These are phyloP conservation scores for Albatrellus sp. DNA, from an alignment of 1,284 basidiomycete species.

Conservation along the genomic window DNA sequence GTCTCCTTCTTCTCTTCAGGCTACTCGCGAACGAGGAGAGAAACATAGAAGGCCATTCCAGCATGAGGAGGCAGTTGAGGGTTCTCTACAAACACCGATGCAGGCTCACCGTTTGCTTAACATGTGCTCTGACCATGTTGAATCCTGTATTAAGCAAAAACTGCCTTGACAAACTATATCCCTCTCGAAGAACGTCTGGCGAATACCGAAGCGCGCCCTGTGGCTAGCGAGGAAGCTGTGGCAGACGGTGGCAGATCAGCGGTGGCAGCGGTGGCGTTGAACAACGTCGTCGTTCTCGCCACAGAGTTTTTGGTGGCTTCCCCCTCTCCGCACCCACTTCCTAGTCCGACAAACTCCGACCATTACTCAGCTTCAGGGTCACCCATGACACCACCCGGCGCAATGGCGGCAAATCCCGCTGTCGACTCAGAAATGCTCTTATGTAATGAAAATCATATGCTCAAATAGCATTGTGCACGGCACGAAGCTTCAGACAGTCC, in stretches of 20 bases:
- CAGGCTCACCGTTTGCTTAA: conserved; percentile 19
- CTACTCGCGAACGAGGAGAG: conserved; percentile 14
- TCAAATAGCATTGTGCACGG: too few species aligned
- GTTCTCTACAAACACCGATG: conserved; percentile 1
- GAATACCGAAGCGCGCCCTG: conserved; percentile 4
- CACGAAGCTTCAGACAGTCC: too few species aligned
- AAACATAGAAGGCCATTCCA: conserved; percentile 8
- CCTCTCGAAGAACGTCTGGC: neutral
- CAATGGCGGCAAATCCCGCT: too few species aligned
- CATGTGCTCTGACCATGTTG: conserved; percentile 19
- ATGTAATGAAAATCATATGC: too few species aligned
- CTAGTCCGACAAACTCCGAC: neutral
- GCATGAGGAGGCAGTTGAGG: conserved; percentile 11
- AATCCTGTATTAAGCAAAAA: conserved; percentile 1
- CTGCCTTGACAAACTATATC: neutral
- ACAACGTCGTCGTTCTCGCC: neutral
- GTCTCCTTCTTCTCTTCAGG: conserved; percentile 37
- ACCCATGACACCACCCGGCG: too few species aligned
- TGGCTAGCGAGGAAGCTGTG: conserved; percentile 9
- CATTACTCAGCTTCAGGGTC: too few species aligned
- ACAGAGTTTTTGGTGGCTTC: neutral
- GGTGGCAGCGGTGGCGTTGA: conserved; percentile 9
- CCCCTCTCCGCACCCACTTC: neutral
- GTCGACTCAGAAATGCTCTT: too few species aligned
- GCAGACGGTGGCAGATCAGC: conserved; percentile 11